Conservation (phyloP, 495 filamentous ascomycete species). For the Hypoxylon trugodes region DNA sequence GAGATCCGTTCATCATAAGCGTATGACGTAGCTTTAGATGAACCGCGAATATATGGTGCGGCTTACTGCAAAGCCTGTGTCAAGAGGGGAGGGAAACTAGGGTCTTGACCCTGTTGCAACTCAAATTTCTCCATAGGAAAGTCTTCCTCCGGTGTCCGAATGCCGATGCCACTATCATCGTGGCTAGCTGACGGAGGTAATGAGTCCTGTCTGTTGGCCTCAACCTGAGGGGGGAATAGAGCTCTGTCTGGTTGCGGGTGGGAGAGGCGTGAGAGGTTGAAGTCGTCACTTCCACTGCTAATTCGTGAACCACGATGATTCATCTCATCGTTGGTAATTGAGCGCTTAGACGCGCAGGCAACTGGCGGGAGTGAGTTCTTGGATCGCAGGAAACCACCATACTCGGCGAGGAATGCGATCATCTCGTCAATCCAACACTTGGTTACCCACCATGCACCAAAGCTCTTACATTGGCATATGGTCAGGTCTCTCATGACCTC, state of each 20-base stretch:
- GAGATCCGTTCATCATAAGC: neutral
- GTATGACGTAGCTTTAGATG: neutral
- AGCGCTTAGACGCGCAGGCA: slow-evolving; percentile 41
- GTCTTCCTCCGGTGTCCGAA: slow-evolving; percentile 68
- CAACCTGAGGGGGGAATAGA: slow-evolving; percentile 49
- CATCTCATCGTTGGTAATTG: slow-evolving; percentile 32
- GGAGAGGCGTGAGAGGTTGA: slow-evolving; percentile 44
- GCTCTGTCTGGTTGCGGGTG: slow-evolving; percentile 54
- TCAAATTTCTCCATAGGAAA: slow-evolving; percentile 62
- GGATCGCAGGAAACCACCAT: slow-evolving; percentile 87
- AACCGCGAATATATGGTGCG: neutral
- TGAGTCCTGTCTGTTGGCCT: slow-evolving; percentile 39
- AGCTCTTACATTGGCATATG: slow-evolving; percentile 81
- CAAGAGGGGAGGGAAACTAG: slow-evolving; percentile 16
- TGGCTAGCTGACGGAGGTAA: slow-evolving; percentile 48
- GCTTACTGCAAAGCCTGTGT: slow-evolving; percentile 9
- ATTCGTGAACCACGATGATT: slow-evolving; percentile 52
- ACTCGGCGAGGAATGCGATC: slow-evolving; percentile 89
- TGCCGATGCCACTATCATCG: slow-evolving; percentile 77
- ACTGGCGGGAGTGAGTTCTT: slow-evolving; percentile 24
- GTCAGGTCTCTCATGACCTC: slow-evolving; percentile 82
- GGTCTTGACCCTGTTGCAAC: slow-evolving; percentile 38
- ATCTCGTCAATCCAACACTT: slow-evolving; percentile 98
- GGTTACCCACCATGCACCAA: slow-evolving; percentile 97
- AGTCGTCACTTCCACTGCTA: slow-evolving; percentile 56